Conservation (phyloP, 139 green algal genomes). For the Coelastrella sp. region DNA sequence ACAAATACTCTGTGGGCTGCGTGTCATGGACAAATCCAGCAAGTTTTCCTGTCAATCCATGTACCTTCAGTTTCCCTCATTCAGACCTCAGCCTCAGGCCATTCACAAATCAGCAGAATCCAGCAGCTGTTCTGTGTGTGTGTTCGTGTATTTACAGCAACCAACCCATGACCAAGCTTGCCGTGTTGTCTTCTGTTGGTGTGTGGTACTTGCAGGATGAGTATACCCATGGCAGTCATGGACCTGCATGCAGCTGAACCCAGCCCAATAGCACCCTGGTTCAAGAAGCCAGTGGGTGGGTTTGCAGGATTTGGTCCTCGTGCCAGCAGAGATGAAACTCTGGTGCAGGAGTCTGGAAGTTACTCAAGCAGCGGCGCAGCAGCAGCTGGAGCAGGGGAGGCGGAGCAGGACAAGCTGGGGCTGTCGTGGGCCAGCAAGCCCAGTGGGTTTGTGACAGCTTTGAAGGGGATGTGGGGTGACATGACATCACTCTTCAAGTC, state of each 20-base stretch:
- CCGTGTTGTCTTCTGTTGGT: neutral
- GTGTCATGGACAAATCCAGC: no score
- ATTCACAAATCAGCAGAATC: no score
- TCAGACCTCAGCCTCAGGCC: no score
- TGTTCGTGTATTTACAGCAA: no score
- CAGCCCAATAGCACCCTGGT: neutral
- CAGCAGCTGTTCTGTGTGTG: no score
- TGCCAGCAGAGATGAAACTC: neutral
- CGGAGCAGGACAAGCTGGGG: neutral
- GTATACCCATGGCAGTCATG: neutral
- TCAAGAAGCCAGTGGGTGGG: neutral
- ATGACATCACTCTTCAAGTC: neutral
- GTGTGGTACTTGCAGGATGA: constrained; percentile 13
- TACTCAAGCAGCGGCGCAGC: neutral
- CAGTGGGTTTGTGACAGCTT: constrained; percentile 2
- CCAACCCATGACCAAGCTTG: no score
- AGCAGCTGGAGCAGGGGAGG: neutral
- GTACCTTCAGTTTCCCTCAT: no score
- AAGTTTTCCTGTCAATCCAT: no score
- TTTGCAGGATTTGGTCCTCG: neutral
- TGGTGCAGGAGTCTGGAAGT: constrained; percentile 36
- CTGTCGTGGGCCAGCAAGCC: neutral
- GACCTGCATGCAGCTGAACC: neutral
- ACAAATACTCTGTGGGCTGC: no score
- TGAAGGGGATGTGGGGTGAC: neutral